Base-by-base conservation (phyloP, 768 basidiomycete species). In the Russula emetica region DNA sequence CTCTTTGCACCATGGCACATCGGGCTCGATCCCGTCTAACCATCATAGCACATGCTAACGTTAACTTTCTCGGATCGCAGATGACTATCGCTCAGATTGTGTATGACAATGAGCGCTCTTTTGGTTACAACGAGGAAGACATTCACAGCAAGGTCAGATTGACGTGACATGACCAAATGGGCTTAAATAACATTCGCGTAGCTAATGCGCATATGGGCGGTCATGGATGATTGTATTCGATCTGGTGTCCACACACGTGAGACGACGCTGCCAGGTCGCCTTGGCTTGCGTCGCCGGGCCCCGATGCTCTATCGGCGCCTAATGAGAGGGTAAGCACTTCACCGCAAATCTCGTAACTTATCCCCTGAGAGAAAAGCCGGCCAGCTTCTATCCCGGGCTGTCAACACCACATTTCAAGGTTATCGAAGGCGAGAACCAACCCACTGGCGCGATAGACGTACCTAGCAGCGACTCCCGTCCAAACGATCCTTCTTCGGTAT, bases 41-140 rank as follows among this genome's bases (percentile, higher is more conserved):
- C 16, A 20, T 50, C 42, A 32, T 49, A 44, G 55, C 22, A 36
- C 34, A 49, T 64, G 30, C 59, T 51, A 50, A 55, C 30, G 30
- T 55, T 51, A 50, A 55, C 30, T 36, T 38, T 26, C 55, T 51
- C 45, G 49, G 20, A 53, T 58, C 56, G 36, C 69, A 95, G 93
- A 83, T 94, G 80, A 93, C 92, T 3, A 94, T 96, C 68, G 92
- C 94, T 11, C 94, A 96, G 75, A 88, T 94, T 55, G 92, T 96
- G 1, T 90, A 92, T 72, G 90, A 95, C 74, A 97, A 97, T 71
- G 94, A 97, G 74, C 82, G 84, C 69, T 85, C 80, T 64, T 94
- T 91, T 70, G 88, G 91, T 18, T 82, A 88, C 61, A 83, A 84
- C 3, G 85, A 90, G 55, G 83, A 83, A 24, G 86, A 92, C 10